phyloP scores from a whole-genome alignment of 257 asterid species.

The Mentha longifolia region DNA sequence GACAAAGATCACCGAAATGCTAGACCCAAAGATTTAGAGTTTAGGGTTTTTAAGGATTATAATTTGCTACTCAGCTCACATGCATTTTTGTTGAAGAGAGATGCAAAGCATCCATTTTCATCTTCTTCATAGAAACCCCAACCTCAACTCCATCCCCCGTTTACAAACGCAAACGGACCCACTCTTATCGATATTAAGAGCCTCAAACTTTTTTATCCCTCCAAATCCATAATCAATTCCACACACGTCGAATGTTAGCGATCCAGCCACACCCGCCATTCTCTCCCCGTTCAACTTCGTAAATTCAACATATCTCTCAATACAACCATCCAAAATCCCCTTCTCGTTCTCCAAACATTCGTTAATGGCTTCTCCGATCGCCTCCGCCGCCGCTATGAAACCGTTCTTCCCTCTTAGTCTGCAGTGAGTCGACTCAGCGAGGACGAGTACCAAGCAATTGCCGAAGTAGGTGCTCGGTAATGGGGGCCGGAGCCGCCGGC shows the following conservation, averaged over 20 bases:
- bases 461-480: background rate
- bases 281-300: background rate
- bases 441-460: background rate
- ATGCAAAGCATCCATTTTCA: too few relatives aligned
- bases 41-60: too few relatives aligned
- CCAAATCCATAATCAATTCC: background rate
- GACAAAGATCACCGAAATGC: too few relatives aligned
- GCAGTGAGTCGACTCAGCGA: background rate
- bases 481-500: background rate
- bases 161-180: background rate
- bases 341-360: background rate
- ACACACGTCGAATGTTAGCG: background rate
- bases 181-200: background rate
- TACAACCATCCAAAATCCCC: background rate
- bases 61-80: too few relatives aligned
- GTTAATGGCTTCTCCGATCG: background rate
- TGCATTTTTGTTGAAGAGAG: too few relatives aligned
- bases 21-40: too few relatives aligned
- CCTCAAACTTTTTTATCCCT: background rate
- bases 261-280: background rate
- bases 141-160: too few relatives aligned
- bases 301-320: background rate
- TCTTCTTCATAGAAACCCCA: too few relatives aligned
- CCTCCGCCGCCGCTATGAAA: background rate
- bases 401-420: background rate